A percentile compares a stretch with the other conserved stretches of the same genome.
These are phyloP conservation scores for Ceratocystis smalleyi DNA, from an alignment of 2,329 filamentous ascomycete genomes.

Conservation along the genomic window DNA sequence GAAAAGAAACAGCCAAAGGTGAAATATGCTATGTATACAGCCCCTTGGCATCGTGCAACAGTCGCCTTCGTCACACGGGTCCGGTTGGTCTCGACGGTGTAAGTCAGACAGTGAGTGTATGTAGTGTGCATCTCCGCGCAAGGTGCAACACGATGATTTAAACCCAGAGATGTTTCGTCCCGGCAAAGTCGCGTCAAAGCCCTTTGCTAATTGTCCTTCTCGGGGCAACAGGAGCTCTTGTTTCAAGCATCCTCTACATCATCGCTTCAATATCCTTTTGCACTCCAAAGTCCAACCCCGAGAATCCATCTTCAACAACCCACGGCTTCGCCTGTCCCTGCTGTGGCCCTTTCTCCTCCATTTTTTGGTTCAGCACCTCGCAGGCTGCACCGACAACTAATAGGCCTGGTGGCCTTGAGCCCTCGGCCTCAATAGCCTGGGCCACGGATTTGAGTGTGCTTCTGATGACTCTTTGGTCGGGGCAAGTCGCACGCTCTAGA, in stretches of 20 bases:
- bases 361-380: conserved; percentile 48
- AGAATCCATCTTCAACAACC: conserved; percentile 78
- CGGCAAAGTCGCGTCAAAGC: too few species aligned
- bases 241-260: background rate
- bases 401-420: conserved; percentile 74
- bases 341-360: background rate
- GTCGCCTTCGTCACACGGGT: too few species aligned
- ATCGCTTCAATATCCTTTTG: conserved; percentile 13
- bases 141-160: too few species aligned
- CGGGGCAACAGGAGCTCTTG: too few species aligned
- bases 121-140: too few species aligned
- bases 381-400: conserved; percentile 76
- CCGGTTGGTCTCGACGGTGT: too few species aligned
- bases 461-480: conserved; percentile 82
- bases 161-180: too few species aligned
- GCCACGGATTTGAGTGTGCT: conserved; percentile 69
- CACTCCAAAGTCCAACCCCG: conserved; percentile 44
- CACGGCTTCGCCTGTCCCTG: conserved; percentile 47
- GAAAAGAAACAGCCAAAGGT: too few species aligned
- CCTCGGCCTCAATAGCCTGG: conserved; percentile 73
- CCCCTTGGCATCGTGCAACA: too few species aligned
- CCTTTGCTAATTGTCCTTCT: too few species aligned
- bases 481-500: conserved; percentile 82
- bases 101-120: too few species aligned
- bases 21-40: too few species aligned